Evolutionary conservation across 2,329 filamentous ascomycete genomes (phyloP), one percentile per base, ranked within the genome.

Genomic region (Monilinia laxa): DNA sequence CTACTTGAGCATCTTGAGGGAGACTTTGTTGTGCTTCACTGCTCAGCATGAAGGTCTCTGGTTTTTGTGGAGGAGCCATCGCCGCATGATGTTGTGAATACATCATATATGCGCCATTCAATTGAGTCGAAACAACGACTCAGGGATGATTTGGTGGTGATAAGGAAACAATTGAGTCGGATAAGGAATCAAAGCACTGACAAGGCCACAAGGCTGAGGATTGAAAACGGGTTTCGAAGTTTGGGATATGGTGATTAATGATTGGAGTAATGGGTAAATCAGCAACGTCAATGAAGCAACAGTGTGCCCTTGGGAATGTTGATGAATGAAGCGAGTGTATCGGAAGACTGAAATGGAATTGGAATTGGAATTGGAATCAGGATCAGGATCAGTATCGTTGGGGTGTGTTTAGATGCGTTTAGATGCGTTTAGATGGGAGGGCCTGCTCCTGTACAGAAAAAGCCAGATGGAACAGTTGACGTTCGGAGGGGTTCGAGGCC

Each of bases 11-110:
- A 83, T 98, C 95, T 73, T 96, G 92, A 66, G 95, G 95, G 72
- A 99, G 85, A 75, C 92, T 94, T 81, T 97, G 93, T 81, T 98
- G 94, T 69, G 95, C 94, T 82, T 98, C 94, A 76, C 90, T 93
- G 78, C 94, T 97, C 79, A 99, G 85, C 90, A 99, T 94, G 78
- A 99, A 99, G 52, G 95, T 98, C 84, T 99, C 95, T 73, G 95
- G 95, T 80, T 97, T 97, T 82, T 97, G 93, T 70, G 91, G 91
- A 76, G 91, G 90, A 75, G 91, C 90, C 92, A 97, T 97, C 73
- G 89, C 85, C 76, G 90, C 86, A 82, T 93, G 90, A 81, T 92
- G 90, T 67, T 76, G 75, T 73, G 89, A 85, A 81, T 92, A 94
- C 91, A 94, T 93, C 73, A 76, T 77, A 76, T 77, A 68, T 76